A percentile compares a stretch with the other conserved stretches of the same genome.
Evolutionary conservation across 148 eudicot species (phyloP).

Genomic region (Drosera capensis): DNA sequence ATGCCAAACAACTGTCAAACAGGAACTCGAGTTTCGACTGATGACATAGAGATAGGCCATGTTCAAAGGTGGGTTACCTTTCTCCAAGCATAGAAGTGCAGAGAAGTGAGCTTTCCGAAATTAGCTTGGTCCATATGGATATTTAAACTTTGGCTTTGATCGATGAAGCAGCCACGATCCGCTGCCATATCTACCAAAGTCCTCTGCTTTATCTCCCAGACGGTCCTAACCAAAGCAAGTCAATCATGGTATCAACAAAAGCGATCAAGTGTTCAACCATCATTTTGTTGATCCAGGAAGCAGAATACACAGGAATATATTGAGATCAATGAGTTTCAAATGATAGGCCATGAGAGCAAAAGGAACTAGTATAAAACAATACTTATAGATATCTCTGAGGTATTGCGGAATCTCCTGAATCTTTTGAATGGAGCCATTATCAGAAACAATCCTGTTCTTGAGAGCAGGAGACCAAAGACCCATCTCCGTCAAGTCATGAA

Average conservation of each 20-base stretch:
- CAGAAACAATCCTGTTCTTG: slow-evolving; percentile 68
- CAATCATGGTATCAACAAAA: no score
- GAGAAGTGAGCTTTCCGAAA: slow-evolving; percentile 60
- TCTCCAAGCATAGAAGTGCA: slow-evolving; percentile 72
- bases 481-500: slow-evolving; percentile 85
- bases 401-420: slow-evolving; percentile 61
- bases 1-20: background rate
- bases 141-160: slow-evolving; percentile 74
- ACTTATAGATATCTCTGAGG: slow-evolving; percentile 67
- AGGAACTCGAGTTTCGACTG: background rate
- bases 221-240: slow-evolving; percentile 43
- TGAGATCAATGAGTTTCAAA: background rate
- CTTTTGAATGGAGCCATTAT: slow-evolving; percentile 78
- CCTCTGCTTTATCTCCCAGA: slow-evolving; percentile 76
- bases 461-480: slow-evolving; percentile 77
- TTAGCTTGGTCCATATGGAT: slow-evolving; percentile 77
- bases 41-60: background rate
- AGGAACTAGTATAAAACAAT: background rate
- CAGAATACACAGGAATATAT: background rate
- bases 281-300: slow-evolving; percentile 4
- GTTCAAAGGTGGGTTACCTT: slow-evolving; percentile 18
- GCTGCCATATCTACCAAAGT: slow-evolving; percentile 73
- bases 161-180: slow-evolving; percentile 66
- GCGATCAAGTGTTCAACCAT: no score
- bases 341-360: background rate